Evolutionary conservation across 495 filamentous ascomycete genomes (phyloP), one percentile per base, ranked within the genome.

Genomic region (Tetracladium setigerum): DNA sequence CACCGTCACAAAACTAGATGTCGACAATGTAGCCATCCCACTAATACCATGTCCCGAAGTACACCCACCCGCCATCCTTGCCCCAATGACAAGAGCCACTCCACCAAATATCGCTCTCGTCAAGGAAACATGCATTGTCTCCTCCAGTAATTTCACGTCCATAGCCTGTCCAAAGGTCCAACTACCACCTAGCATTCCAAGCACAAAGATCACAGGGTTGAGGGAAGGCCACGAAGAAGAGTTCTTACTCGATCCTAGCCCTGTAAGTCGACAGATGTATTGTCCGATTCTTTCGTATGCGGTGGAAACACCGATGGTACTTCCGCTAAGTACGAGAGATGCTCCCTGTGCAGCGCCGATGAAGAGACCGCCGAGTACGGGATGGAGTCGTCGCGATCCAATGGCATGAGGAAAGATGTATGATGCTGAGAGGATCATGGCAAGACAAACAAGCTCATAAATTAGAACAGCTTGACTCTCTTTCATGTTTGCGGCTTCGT

Each of bases 31-130:
- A 22, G 70, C 68, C 18, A 77, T 61, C 5, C 74, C 73, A 15
- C 66, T 73, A 41, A 79, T 74, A 2, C 76, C 76, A 45, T 78
- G 76, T 0, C 74, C 76, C 5, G 71, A 76, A 0, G 76, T 77
- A 43, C 76, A 79, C 2, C 74, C 74, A 4, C 74, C 73, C 0
- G 67, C 74, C 31, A 76, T 65, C 44, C 73, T 57, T 33, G 74
- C 65, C 16, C 76, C 74, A 14, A 77, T 30, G 4, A 70, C 61
- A 54, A 79, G 65, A 44, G 74, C 51, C 19, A 67, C 61, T 14
- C 73, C 73, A 11, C 74, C 76, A 18, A 68, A 19, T 16, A 63
- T 44, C 5, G 70, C 61, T 45, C 22, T 27, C 7, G 22, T 27
- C 7, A 27, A 27, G 22, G 22, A 27, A 27, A 27, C 7, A 3